Evolutionary conservation across 73 alveolate genomes (phyloP).

Genomic region (Blepharisma stoltei): DNA sequence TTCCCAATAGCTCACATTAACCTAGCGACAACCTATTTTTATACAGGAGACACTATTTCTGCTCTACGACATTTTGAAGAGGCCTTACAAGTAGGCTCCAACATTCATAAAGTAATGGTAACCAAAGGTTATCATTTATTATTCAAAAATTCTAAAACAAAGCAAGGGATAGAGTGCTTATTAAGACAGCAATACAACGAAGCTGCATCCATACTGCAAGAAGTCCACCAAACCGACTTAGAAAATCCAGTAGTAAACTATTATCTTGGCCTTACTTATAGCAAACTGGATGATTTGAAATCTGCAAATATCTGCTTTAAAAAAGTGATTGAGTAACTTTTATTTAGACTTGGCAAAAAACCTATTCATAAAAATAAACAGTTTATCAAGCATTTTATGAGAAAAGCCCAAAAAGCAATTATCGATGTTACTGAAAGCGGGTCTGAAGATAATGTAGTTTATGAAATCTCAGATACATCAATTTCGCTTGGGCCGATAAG

Average conservation of each 20-base stretch:
- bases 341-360: slow-evolving; percentile 13
- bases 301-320: neutral
- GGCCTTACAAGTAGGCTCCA: slow-evolving; percentile 10
- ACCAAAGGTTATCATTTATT: slow-evolving; percentile 29
- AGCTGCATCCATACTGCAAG: neutral
- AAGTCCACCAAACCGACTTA: neutral
- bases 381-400: slow-evolving; percentile 21
- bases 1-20: slow-evolving; percentile 27
- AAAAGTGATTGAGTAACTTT: neutral
- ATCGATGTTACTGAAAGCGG: too few relatives aligned
- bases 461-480: too few relatives aligned
- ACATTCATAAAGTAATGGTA: slow-evolving; percentile 28
- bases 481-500: too few relatives aligned
- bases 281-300: neutral
- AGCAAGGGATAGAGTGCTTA: neutral
- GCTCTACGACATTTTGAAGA: slow-evolving; percentile 16
- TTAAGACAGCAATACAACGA: neutral
- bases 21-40: slow-evolving; percentile 17
- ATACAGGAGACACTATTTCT: slow-evolving; percentile 7
- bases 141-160: slow-evolving; percentile 25
- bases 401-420: neutral
- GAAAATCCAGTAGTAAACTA: slow-evolving; percentile 4
- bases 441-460: too few relatives aligned
- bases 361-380: neutral
- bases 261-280: slow-evolving; percentile 15